Conservation (phyloP, 164 flowering plant species). For the Liquidambar formosana region DNA sequence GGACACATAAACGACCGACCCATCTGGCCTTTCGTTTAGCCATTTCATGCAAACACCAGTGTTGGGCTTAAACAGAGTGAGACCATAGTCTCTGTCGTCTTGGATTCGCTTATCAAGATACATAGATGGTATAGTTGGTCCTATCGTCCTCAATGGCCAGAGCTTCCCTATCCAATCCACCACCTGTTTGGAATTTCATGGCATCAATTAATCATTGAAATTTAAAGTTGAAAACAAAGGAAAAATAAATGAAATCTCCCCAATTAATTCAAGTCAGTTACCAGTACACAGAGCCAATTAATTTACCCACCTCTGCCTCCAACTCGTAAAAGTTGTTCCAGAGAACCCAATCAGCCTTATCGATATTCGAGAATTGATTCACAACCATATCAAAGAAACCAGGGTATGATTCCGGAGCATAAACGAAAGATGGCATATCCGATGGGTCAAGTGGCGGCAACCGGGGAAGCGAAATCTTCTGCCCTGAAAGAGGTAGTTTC, state of each 20-base stretch:
- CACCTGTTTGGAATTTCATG: too few relatives aligned
- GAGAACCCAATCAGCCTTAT: conserved; percentile 45
- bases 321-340: conserved; percentile 35
- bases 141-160: too few relatives aligned
- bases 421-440: conserved; percentile 43
- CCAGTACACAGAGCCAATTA: too few relatives aligned
- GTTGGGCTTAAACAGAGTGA: too few relatives aligned
- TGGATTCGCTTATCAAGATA: too few relatives aligned
- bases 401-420: conserved; percentile 27
- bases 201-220: too few relatives aligned
- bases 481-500: conserved; percentile 13
- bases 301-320: conserved; percentile 34
- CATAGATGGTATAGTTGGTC: too few relatives aligned
- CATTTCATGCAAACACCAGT: background rate
- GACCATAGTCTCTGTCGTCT: conserved; percentile 7
- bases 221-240: too few relatives aligned
- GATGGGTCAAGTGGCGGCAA: conserved; percentile 25
- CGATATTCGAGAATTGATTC: conserved; percentile 34
- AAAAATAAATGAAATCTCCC: too few relatives aligned
- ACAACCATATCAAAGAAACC: conserved; percentile 22
- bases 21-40: background rate
- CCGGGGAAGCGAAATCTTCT: conserved; percentile 31
- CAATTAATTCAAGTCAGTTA: too few relatives aligned
- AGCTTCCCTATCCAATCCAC: too few relatives aligned
- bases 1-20: too few relatives aligned